Conservation (phyloP, 148 eudicot genomes). For the Silene uniflora region DNA sequence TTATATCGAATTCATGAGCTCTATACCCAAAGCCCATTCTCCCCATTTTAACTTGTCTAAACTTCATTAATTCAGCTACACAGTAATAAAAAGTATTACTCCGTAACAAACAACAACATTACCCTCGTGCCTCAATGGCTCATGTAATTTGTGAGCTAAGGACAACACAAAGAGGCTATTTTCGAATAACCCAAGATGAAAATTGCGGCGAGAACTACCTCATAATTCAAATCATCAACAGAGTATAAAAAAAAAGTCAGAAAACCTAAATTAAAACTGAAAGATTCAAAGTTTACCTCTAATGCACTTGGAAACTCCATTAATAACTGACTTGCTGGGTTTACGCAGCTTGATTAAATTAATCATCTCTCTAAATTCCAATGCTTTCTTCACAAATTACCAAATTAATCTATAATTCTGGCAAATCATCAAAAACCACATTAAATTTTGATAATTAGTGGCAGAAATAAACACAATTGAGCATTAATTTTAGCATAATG, state of each 20-base stretch:
- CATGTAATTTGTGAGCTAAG: no score
- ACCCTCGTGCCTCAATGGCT: background rate
- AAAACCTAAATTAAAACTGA: background rate
- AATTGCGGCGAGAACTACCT: no score
- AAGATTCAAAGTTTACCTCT: conserved; percentile 40
- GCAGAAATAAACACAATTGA: background rate
- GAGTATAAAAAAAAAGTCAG: background rate
- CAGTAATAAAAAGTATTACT: no score
- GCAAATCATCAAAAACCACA: background rate
- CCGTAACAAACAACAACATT: background rate
- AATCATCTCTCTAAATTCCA: conserved; percentile 24
- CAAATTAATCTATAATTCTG: background rate
- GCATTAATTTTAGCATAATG: background rate
- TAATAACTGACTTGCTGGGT: conserved; percentile 27
- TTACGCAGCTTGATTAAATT: conserved; percentile 47
- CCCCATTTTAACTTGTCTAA: background rate
- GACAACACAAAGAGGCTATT: no score
- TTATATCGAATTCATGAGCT: background rate
- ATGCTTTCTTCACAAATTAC: background rate
- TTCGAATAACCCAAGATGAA: no score
- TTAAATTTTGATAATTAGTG: background rate
- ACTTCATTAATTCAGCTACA: background rate
- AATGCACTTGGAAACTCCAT: conserved; percentile 22
- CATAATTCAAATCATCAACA: no score
- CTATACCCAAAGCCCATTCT: background rate